phyloP scores from a whole-genome alignment of 768 basidiomycete genomes.

The Crassisporium funariophilum region DNA sequence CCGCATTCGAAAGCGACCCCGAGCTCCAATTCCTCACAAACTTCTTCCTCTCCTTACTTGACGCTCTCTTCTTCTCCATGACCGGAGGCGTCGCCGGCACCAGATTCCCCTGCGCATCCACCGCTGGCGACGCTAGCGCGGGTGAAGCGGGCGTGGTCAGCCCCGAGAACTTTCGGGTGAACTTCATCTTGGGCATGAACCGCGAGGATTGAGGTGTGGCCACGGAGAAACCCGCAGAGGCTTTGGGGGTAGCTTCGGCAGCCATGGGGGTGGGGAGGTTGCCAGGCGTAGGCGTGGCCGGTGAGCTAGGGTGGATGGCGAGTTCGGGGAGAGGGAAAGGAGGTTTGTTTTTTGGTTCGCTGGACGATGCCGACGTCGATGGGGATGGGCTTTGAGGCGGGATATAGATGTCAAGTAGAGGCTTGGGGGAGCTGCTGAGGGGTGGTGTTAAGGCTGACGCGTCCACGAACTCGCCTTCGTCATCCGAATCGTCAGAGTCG shows the following conservation, averaged over 20 bases:
- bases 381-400: slow-evolving; percentile 9
- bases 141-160: slow-evolving; percentile 17
- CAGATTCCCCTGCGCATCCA: slow-evolving; percentile 15
- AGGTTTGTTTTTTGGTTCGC: slow-evolving; percentile 8
- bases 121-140: slow-evolving; percentile 1
- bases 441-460: slow-evolving; percentile 21
- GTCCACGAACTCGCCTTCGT: slow-evolving; percentile 35
- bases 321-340: slow-evolving; percentile 20
- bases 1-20: slow-evolving; percentile 6
- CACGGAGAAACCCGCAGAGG: slow-evolving; percentile 16
- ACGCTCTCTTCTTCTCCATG: slow-evolving; percentile 14
- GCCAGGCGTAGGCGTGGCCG: slow-evolving; percentile 25
- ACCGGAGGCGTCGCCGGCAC: slow-evolving; percentile 1
- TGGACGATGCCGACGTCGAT: slow-evolving; percentile 5
- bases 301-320: slow-evolving; percentile 19
- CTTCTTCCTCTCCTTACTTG: slow-evolving; percentile 25
- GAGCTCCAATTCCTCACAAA: slow-evolving; percentile 31
- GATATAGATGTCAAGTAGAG: slow-evolving; percentile 23
- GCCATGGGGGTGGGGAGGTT: slow-evolving; percentile 12
- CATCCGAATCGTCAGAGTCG: slow-evolving; percentile 35
- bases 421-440: slow-evolving; percentile 20
- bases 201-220: slow-evolving; percentile 11
- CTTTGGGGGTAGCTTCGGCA: slow-evolving; percentile 18
- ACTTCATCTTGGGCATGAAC: slow-evolving; percentile 23
- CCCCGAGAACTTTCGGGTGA: slow-evolving; percentile 27